These are phyloP conservation scores for Moesziomyces antarcticus DNA, from an alignment of 1,284 basidiomycete species.

Conservation along the genomic window DNA sequence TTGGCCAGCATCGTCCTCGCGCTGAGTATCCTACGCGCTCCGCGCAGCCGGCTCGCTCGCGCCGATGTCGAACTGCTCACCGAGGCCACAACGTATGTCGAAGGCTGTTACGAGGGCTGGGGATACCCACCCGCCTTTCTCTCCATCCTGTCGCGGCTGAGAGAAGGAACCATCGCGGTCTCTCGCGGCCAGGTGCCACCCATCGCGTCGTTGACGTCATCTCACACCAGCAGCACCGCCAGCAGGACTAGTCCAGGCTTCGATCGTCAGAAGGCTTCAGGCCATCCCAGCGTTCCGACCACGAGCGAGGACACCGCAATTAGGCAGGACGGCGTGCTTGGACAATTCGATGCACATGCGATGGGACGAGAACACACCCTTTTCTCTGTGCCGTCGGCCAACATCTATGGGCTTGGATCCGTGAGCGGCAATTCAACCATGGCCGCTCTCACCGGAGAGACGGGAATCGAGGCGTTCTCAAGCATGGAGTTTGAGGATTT, in stretches of 20 bases:
- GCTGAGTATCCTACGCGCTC: slow-evolving; percentile 13
- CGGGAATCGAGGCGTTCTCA: slow-evolving; percentile 5
- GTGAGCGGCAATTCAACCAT: neutral
- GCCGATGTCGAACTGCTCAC: slow-evolving; percentile 17
- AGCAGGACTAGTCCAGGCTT: neutral
- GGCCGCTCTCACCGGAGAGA: neutral
- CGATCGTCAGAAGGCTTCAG: neutral
- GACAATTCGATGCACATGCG: neutral
- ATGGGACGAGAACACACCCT: neutral
- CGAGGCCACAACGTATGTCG: slow-evolving; percentile 9
- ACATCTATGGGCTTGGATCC: neutral
- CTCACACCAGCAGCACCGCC: neutral
- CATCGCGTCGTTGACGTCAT: neutral
- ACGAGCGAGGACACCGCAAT: too few relatives aligned
- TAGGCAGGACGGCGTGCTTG: neutral
- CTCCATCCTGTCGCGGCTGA: slow-evolving; percentile 5
- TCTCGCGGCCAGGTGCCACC: slow-evolving; percentile 5
- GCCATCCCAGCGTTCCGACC: neutral
- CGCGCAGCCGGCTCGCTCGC: slow-evolving; percentile 10
- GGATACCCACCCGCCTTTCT: slow-evolving; percentile 7
- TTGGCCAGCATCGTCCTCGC: slow-evolving; percentile 15
- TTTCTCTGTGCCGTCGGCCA: neutral
- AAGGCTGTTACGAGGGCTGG: slow-evolving; percentile 9
- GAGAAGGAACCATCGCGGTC: slow-evolving; percentile 7
- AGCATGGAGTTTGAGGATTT: slow-evolving; percentile 16